These are phyloP conservation scores for Litsea cubeba DNA, from an alignment of 164 flowering plant species.

Conservation along the genomic window DNA sequence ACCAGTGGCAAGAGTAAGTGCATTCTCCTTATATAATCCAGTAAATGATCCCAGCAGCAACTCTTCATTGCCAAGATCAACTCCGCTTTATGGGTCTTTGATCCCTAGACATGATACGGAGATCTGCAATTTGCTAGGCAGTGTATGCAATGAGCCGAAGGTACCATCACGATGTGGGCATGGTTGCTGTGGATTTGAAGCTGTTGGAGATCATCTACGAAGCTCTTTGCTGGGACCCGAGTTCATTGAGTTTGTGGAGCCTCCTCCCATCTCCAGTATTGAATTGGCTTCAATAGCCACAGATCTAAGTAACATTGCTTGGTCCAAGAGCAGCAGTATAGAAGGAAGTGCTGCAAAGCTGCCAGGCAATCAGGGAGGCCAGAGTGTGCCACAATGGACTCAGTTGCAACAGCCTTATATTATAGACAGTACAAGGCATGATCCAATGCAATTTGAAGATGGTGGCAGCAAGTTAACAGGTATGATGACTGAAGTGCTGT, in stretches of 20 bases:
- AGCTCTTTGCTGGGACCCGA: constrained; percentile 75
- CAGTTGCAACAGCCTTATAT: constrained; percentile 13
- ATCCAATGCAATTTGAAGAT: constrained; percentile 28
- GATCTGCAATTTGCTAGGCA: constrained; percentile 42
- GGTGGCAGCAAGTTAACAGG: constrained; percentile 29
- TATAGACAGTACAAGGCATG: constrained; percentile 21
- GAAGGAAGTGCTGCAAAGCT: constrained; percentile 15
- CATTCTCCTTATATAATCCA: constrained; percentile 51
- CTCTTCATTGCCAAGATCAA: constrained; percentile 18
- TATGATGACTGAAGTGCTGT: constrained; percentile 25
- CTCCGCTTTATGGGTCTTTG: constrained; percentile 33
- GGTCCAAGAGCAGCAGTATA: constrained; percentile 70
- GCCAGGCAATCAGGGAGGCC: constrained; percentile 14
- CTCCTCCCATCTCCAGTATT: constrained; percentile 56
- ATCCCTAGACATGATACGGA: constrained; percentile 41
- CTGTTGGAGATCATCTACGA: constrained; percentile 1
- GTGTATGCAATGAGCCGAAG: constrained; percentile 34
- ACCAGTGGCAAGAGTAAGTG: constrained; percentile 73
- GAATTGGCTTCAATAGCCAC: constrained; percentile 63
- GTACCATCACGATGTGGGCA: constrained; percentile 68
- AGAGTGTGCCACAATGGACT: constrained; percentile 18
- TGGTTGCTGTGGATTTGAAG: constrained; percentile 51
- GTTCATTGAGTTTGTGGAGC: constrained; percentile 62
- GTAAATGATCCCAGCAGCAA: constrained; percentile 24
- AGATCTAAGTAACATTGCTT: constrained; percentile 66